Percentiles rank a stretch among this genome's conserved stretches.
Evolutionary conservation across 2,329 filamentous ascomycete species (phyloP).

Genomic region (Colletotrichum tamarilloi): DNA sequence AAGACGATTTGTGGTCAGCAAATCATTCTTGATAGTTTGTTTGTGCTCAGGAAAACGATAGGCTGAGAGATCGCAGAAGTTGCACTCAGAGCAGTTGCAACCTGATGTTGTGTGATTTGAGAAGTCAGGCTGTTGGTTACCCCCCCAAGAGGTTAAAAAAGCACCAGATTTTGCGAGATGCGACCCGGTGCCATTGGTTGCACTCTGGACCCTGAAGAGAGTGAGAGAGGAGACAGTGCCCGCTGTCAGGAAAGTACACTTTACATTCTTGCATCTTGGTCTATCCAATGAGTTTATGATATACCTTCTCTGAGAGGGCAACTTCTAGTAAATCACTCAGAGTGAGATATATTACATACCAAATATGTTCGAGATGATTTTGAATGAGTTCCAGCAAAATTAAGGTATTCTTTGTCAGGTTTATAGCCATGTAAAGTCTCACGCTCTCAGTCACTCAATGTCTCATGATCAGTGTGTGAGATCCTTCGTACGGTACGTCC

Average conservation of each 20-base stretch:
- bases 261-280: neutral
- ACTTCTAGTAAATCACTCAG: too few relatives aligned
- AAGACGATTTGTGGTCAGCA: conserved; percentile 14
- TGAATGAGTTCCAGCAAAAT: neutral
- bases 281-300: neutral
- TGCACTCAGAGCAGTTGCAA: conserved; percentile 6
- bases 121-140: conserved; percentile 29
- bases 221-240: conserved; percentile 19
- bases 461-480: neutral
- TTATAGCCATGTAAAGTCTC: neutral
- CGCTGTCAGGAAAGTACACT: conserved; percentile 9
- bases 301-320: too few relatives aligned
- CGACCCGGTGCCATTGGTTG: conserved; percentile 25
- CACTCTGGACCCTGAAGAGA: conserved; percentile 26
- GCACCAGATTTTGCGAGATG: conserved; percentile 31
- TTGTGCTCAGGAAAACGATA: neutral
- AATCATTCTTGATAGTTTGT: conserved; percentile 11
- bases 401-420: too few relatives aligned
- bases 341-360: too few relatives aligned
- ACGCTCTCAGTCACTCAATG: neutral
- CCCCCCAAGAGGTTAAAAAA: conserved; percentile 25
- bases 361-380: neutral
- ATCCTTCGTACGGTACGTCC: neutral
- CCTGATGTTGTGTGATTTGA: conserved; percentile 23
- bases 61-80: neutral